Evolutionary conservation across 371 early-diverging fungal genomes (phyloP), one percentile per base, ranked within the genome.

Genomic region (Rhizopus arrhizus): DNA sequence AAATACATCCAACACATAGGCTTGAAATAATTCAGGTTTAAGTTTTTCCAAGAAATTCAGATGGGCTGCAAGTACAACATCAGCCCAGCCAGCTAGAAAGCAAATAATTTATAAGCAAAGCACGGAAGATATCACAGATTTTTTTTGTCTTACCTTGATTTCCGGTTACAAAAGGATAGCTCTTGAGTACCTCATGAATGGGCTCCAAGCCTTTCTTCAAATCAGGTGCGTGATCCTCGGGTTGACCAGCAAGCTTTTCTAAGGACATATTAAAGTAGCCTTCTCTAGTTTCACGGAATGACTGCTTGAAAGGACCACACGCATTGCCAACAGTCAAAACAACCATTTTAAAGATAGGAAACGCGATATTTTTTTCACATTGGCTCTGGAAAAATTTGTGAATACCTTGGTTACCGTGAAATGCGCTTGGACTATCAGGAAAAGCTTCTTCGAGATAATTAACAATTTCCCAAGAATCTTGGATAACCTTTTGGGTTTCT

Each of bases 391-490:
- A 49, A 40, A 61, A 53, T 5, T 57, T 33, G 41, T 68, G 69
- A n/a, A 60, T 11, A 34, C 54, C 65, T 13, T 32, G 13, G 3
- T 57, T 48, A 2, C 61, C 61, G 22, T 68, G 53, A 32, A 68
- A 68, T 4, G 64, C 32, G 22, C 22, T 22, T 2, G 68, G 61
- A 2, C 34, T 52, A 6, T 60, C 41, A 8, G 65, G 64, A 8
- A 41, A 68, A 12, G 51, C 7, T 13, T 64, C 54, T 41, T 68
- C 69, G 12, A 68, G 58, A 11, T 68, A 68, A 0, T 47, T 9
- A 7, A 65, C 69, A 45, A 68, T 68, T 12, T 64, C 47, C 60
- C 58, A 68, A 31, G 69, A 68, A 40, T 64, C 69, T 38, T 60
- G 56, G 5, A 68, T 46, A 2, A 51, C 47, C 11, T 61, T 57